Evolutionary conservation across 192 early-diverging fungal genomes (phyloP).

Genomic region (Chytriomyces hyalinus): DNA sequence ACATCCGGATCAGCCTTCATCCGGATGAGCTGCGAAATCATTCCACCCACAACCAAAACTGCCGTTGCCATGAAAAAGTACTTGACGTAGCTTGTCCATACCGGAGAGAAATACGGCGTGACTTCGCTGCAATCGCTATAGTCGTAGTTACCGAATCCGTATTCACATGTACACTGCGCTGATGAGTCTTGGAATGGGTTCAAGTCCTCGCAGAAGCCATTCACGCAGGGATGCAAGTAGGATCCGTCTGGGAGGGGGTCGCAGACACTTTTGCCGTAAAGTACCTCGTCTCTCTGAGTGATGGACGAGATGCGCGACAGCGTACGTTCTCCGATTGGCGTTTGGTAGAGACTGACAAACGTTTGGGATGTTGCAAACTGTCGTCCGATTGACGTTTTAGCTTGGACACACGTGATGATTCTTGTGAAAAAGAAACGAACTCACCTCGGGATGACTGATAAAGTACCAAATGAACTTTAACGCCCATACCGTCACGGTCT

Average conservation of each 20-base stretch:
- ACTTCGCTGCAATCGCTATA: slow-evolving; percentile 15
- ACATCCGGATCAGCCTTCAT: not conserved
- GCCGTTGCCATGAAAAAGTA: not conserved
- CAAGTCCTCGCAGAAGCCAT: slow-evolving; percentile 10
- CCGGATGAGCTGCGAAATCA: not conserved
- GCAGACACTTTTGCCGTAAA: slow-evolving; percentile 21
- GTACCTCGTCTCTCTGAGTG: not conserved
- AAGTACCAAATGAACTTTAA: slow-evolving; percentile 28
- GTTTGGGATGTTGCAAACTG: not conserved
- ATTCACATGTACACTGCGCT: slow-evolving; percentile 2
- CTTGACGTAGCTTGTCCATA: not conserved
- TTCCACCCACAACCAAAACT: not conserved
- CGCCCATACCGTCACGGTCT: not conserved
- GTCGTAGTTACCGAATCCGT: slow-evolving; percentile 8
- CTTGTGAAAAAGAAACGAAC: not conserved
- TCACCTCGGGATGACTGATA: not conserved
- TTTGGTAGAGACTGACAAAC: slow-evolving; percentile 12
- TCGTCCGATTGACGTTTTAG: not conserved
- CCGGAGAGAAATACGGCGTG: slow-evolving; percentile 2
- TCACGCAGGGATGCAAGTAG: slow-evolving; percentile 5
- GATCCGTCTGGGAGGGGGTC: slow-evolving; percentile 8
- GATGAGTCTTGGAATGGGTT: slow-evolving; percentile 8
- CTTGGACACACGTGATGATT: not conserved
- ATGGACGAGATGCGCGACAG: not conserved
- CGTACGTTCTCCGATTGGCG: not conserved